A percentile compares a stretch with the other conserved stretches of the same genome.
These are phyloP conservation scores for Puccinellia tenuiflora DNA, from an alignment of 176 grass and related monocot genomes.

Conservation along the genomic window DNA sequence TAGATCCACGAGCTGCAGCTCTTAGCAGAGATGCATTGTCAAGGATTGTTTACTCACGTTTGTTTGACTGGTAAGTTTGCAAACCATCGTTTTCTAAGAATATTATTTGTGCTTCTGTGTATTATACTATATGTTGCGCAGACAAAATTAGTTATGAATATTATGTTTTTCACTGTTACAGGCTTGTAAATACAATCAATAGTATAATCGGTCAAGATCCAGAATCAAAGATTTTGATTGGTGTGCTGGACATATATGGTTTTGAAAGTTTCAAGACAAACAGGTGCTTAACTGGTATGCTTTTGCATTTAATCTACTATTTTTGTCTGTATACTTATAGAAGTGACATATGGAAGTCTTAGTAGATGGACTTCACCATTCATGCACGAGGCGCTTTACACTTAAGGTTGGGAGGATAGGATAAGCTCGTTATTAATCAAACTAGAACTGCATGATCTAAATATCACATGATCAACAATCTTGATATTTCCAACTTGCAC, in stretches of 20 bases:
- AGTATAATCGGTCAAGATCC: conserved; percentile 90
- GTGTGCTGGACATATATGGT: conserved; percentile 98
- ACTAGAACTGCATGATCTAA: neutral
- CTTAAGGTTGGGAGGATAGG: neutral
- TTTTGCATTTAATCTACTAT: conserved; percentile 63
- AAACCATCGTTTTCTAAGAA: conserved; percentile 6
- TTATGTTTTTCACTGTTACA: conserved; percentile 36
- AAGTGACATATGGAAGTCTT: conserved; percentile 20
- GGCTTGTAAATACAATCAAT: conserved; percentile 98
- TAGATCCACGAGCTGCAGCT: conserved; percentile 59
- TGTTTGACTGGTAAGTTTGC: conserved; percentile 86
- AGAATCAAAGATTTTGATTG: conserved; percentile 91
- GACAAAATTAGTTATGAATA: conserved; percentile 3
- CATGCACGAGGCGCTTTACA: neutral
- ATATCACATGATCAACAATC: neutral
- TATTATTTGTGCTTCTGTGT: conserved; percentile 10
- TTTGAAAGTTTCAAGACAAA: conserved; percentile 99
- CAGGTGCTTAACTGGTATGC: conserved; percentile 99
- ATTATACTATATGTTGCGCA: conserved; percentile 1
- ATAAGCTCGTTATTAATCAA: neutral
- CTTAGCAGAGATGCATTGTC: conserved; percentile 91
- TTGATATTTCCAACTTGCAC: neutral
- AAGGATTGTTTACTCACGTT: conserved; percentile 85
- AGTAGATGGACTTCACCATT: conserved; percentile 18
- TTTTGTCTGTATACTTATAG: conserved; percentile 21